phyloP scores from a whole-genome alignment of 768 basidiomycete species.

The Boletus sp. region DNA sequence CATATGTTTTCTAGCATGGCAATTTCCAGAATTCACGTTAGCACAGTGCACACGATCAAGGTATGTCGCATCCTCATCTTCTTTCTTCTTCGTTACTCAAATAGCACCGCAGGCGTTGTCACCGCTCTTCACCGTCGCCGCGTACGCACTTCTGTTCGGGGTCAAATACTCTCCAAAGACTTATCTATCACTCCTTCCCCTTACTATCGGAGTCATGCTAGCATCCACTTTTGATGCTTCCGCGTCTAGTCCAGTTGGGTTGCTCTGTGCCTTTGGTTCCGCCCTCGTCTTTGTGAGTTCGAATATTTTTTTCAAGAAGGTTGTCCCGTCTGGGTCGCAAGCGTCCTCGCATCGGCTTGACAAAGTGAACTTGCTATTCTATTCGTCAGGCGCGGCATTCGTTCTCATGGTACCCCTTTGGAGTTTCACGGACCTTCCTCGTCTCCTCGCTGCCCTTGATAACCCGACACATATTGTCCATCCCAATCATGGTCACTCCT shows the following conservation, averaged over 20 bases:
- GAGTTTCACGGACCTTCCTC: conserved; percentile 81
- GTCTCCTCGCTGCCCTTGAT: conserved; percentile 48
- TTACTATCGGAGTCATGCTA: conserved; percentile 96
- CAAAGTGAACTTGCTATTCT: conserved; percentile 94
- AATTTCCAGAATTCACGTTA: conserved; percentile 92
- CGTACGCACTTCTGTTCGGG: conserved; percentile 89
- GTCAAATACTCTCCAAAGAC: conserved; percentile 92
- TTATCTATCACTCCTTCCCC: conserved; percentile 89
- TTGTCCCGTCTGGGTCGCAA: conserved; percentile 69
- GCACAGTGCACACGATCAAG: conserved; percentile 99
- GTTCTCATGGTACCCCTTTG: conserved; percentile 95
- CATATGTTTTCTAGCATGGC: conserved; percentile 98
- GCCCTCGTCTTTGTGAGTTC: conserved; percentile 96
- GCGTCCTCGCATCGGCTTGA: conserved; percentile 75
- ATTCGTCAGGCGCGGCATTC: conserved; percentile 93
- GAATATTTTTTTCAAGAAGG: conserved; percentile 99
- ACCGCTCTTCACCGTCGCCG: conserved; percentile 93
- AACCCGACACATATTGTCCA: conserved; percentile 43
- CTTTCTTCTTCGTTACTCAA: conserved; percentile 1
- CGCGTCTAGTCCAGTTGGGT: conserved; percentile 76
- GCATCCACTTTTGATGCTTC: conserved; percentile 93
- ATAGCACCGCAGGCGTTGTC: conserved; percentile 72
- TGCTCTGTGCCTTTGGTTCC: conserved; percentile 96
- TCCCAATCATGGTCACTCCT: conserved; percentile 42
- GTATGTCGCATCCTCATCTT: conserved; percentile 39